These are phyloP conservation scores for Cutaneotrichosporon sp. DNA, from an alignment of 1,284 basidiomycete genomes.

Conservation along the genomic window DNA sequence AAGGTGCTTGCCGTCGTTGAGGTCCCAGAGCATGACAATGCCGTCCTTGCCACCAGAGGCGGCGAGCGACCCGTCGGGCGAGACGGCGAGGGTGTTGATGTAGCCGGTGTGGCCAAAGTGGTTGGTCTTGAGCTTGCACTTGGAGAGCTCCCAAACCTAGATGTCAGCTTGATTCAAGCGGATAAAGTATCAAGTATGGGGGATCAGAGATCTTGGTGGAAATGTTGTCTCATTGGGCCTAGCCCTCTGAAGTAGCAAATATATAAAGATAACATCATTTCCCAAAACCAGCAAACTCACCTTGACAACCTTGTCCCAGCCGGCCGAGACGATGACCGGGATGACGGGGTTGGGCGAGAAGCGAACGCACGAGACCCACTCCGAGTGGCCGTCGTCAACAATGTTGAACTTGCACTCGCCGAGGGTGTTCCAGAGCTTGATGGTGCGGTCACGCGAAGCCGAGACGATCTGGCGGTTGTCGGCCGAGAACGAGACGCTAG, in stretches of 20 bases:
- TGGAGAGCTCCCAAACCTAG: constrained; percentile 99
- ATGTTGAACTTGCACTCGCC: constrained; percentile 99
- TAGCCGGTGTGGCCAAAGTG: constrained; percentile 99
- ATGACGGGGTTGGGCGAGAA: constrained; percentile 98
- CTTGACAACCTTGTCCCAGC: constrained; percentile 99
- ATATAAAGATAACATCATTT: constrained; percentile 64
- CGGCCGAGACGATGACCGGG: constrained; percentile 97
- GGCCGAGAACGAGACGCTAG: constrained; percentile 84
- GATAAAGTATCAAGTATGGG: constrained; percentile 17
- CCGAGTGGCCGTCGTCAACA: constrained; percentile 95
- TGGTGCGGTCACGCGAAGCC: constrained; percentile 92
- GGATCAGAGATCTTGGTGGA: constrained; percentile 76
- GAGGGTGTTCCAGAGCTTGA: constrained; percentile 99
- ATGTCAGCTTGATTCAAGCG: constrained; percentile 20
- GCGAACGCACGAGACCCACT: constrained; percentile 99
- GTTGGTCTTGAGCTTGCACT: constrained; percentile 99
- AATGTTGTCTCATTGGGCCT: constrained; percentile 66
- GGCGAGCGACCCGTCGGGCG: constrained; percentile 97
- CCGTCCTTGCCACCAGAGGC: constrained; percentile 99
- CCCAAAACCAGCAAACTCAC: constrained; percentile 59
- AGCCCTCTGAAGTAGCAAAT: constrained; percentile 82
- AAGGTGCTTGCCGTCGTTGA: constrained; percentile 99
- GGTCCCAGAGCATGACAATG: constrained; percentile 99
- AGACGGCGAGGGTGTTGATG: constrained; percentile 98
- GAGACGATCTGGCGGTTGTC: constrained; percentile 99